These are phyloP conservation scores for Misopates orontium DNA, from an alignment of 257 asterid species.

Conservation along the genomic window DNA sequence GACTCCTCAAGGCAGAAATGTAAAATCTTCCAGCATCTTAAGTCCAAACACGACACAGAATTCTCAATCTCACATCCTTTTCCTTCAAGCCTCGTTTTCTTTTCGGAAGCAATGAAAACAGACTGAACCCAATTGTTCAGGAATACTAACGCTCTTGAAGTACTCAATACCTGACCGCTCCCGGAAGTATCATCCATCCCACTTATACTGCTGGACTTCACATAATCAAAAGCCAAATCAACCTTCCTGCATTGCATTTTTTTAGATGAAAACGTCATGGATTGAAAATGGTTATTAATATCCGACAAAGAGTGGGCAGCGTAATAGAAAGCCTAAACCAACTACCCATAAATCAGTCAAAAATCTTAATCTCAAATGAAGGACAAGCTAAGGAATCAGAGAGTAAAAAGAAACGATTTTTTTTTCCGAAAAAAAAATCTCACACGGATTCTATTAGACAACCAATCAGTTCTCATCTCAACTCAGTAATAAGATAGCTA, in stretches of 20 bases:
- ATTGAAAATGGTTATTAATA: too few relatives aligned
- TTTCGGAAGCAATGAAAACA: conserved; percentile 59
- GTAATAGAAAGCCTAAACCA: conserved; percentile 3
- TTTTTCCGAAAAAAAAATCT: not conserved
- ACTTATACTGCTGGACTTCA: conserved; percentile 38
- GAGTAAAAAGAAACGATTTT: not conserved
- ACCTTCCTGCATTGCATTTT: conserved; percentile 65
- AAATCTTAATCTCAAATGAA: not conserved
- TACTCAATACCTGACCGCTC: conserved; percentile 50
- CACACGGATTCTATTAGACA: not conserved
- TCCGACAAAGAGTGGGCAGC: not conserved
- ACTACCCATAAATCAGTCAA: not conserved
- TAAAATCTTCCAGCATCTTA: conserved; percentile 72
- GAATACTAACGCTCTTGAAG: conserved; percentile 58
- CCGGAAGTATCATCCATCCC: conserved; percentile 32
- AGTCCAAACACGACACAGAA: conserved; percentile 53
- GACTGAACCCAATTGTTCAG: conserved; percentile 73
- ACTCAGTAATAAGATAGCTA: not conserved
- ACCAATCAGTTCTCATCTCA: not conserved
- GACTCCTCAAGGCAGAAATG: conserved; percentile 82
- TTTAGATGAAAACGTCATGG: conserved; percentile 24
- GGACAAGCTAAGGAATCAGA: conserved; percentile 5
- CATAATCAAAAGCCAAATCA: conserved; percentile 61
- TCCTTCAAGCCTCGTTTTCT: conserved; percentile 47
- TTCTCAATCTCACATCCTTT: conserved; percentile 33